A percentile compares a stretch with the other conserved stretches of the same genome.
Conservation (phyloP, 2,329 filamentous ascomycete genomes). For the Fusarium sp. region DNA sequence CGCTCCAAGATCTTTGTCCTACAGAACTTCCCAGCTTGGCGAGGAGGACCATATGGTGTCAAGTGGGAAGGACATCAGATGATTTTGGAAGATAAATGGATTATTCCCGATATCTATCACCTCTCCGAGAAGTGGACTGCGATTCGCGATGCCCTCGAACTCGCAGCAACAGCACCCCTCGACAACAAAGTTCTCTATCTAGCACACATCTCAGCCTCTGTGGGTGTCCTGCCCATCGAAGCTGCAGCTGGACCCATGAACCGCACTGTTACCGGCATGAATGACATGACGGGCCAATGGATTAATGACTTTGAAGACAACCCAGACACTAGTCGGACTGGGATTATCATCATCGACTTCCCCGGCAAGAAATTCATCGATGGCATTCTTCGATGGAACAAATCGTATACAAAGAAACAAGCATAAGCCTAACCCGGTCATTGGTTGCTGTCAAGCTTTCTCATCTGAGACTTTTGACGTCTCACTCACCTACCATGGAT, state of each 20-base stretch:
- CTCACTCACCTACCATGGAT: slow-evolving; percentile 6
- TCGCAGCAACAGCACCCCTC: slow-evolving; percentile 48
- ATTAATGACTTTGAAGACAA: slow-evolving; percentile 48
- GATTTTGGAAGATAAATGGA: slow-evolving; percentile 60
- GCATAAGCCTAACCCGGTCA: neutral
- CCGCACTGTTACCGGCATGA: slow-evolving; percentile 58
- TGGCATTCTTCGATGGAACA: slow-evolving; percentile 56
- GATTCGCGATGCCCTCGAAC: slow-evolving; percentile 54
- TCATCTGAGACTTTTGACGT: slow-evolving; percentile 8
- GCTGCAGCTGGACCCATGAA: slow-evolving; percentile 60
- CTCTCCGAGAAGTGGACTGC: slow-evolving; percentile 61
- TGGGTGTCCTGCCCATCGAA: slow-evolving; percentile 61
- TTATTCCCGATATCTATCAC: slow-evolving; percentile 55
- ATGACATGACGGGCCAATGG: slow-evolving; percentile 61
- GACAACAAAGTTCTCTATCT: slow-evolving; percentile 56
- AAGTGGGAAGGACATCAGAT: slow-evolving; percentile 58
- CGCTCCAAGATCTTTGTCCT: slow-evolving; percentile 60
- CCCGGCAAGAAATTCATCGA: slow-evolving; percentile 57
- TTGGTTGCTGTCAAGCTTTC: slow-evolving; percentile 17
- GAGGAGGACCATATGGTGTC: slow-evolving; percentile 54
- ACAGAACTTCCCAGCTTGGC: slow-evolving; percentile 56
- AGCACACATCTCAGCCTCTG: slow-evolving; percentile 59
- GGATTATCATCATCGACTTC: slow-evolving; percentile 62
- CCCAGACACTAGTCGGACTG: slow-evolving; percentile 49
- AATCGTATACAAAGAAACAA: slow-evolving; percentile 38